Percentiles rank a stretch among this genome's conserved stretches.
Conservation (phyloP, 2,329 filamentous ascomycete species). For the Tolypocladium capitatum region DNA sequence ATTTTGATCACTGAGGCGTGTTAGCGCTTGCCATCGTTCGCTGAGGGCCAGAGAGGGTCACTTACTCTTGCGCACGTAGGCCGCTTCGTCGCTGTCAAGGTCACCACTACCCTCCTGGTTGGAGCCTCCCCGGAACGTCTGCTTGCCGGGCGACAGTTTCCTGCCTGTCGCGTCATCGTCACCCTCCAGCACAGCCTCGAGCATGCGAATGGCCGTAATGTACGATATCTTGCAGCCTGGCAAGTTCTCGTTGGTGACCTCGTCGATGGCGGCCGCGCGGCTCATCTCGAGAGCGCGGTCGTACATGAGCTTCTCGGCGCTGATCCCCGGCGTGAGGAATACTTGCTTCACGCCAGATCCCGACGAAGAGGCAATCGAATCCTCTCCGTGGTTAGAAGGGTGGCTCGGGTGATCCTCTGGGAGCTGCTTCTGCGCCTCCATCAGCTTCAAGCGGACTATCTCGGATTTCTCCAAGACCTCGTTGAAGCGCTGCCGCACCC, state of each 20-base stretch:
- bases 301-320: conserved; percentile 95
- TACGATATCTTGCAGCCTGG: conserved; percentile 85
- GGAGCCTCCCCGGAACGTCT: conserved; percentile 24
- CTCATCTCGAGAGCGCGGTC: conserved; percentile 97
- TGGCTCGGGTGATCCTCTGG: conserved; percentile 78
- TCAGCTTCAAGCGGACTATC: conserved; percentile 75
- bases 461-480: conserved; percentile 95
- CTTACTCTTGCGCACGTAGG: conserved; percentile 61
- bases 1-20: conserved; percentile 42
- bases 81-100: conserved; percentile 56
- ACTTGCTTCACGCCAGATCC: conserved; percentile 66
- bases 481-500: conserved; percentile 89
- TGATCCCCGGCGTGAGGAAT: conserved; percentile 74
- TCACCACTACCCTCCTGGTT: conserved; percentile 24
- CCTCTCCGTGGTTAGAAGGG: conserved; percentile 59
- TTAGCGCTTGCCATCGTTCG: conserved; percentile 9
- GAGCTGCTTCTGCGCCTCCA: conserved; percentile 73
- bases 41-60: conserved; percentile 1
- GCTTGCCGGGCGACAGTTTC: conserved; percentile 23
- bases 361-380: conserved; percentile 40
- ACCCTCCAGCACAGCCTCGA: conserved; percentile 83
- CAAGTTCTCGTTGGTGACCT: conserved; percentile 84
- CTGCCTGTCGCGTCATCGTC: conserved; percentile 44
- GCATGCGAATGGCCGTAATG: conserved; percentile 81
- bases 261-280: conserved; percentile 82